Conservation (phyloP, 495 filamentous ascomycete species). For the Aspergillus olivimuriae region DNA sequence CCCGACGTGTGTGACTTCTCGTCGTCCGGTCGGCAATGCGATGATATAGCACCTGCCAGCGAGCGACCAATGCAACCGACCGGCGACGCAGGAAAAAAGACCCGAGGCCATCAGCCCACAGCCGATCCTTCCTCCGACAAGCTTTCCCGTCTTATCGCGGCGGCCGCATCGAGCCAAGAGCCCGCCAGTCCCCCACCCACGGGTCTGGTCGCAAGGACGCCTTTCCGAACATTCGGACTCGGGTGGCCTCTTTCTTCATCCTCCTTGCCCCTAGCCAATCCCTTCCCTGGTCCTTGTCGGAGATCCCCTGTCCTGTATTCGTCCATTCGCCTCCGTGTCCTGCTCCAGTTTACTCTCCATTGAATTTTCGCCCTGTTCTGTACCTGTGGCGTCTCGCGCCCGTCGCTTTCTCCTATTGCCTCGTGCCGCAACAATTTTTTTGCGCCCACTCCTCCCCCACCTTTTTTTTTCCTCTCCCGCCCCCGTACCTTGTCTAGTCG, state of each 20-base stretch:
- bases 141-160: slow-evolving; percentile 1
- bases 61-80: no score
- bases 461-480: neutral
- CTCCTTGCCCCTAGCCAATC: slow-evolving; percentile 2
- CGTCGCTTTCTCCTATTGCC: neutral
- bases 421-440: slow-evolving; percentile 2
- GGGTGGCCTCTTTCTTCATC: slow-evolving; percentile 7
- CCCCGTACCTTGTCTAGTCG: neutral
- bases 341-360: no score
- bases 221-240: slow-evolving; percentile 4
- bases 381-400: neutral
- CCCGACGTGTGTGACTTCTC: no score
- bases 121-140: no score
- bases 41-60: no score
- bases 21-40: no score
- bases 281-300: neutral
- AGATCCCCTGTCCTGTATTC: no score
- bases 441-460: neutral
- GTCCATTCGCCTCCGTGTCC: no score
- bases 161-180: slow-evolving; percentile 8
- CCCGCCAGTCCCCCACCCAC: slow-evolving; percentile 3
- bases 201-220: no score
- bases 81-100: no score
- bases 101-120: no score
- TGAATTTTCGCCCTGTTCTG: no score